Conservation (phyloP, 2,329 filamentous ascomycete species). For the Biscogniauxia sp. region DNA sequence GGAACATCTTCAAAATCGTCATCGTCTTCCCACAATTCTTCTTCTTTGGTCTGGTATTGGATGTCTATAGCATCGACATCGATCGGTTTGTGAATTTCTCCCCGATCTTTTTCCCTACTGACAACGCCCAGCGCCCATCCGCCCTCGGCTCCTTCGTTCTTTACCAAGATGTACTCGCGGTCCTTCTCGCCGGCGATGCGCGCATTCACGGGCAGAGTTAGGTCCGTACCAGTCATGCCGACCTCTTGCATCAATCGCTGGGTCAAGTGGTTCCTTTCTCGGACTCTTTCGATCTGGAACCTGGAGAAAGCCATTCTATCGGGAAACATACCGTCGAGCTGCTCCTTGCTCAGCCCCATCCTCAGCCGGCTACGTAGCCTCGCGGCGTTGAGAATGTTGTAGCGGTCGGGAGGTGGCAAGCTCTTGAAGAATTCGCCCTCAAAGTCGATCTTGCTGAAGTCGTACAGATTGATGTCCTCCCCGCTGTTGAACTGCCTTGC, state of each 20-base stretch:
- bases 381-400: conserved; percentile 96
- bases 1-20: conserved; percentile 91
- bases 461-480: conserved; percentile 87
- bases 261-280: conserved; percentile 89
- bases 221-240: conserved; percentile 77
- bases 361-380: conserved; percentile 81
- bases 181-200: conserved; percentile 82
- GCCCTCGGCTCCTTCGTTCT: conserved; percentile 91
- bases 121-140: conserved; percentile 96
- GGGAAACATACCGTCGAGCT: conserved; percentile 94
- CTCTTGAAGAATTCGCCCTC: conserved; percentile 94
- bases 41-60: conserved; percentile 54
- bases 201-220: conserved; percentile 62
- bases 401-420: conserved; percentile 83
- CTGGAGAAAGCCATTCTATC: conserved; percentile 95
- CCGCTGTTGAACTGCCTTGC: conserved; percentile 88
- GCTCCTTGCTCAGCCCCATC: conserved; percentile 96
- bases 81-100: conserved; percentile 82
- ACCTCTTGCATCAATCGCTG: conserved; percentile 93
- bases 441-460: conserved; percentile 98
- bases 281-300: conserved; percentile 94
- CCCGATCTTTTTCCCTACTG: conserved; percentile 76
- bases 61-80: conserved; percentile 73
- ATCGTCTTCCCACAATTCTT: conserved; percentile 60
- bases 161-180: conserved; percentile 92